Percentiles rank a stretch among this genome's conserved stretches.
phyloP scores from a whole-genome alignment of 2,329 filamentous ascomycete species.

The Aspergillus fijiensis region DNA sequence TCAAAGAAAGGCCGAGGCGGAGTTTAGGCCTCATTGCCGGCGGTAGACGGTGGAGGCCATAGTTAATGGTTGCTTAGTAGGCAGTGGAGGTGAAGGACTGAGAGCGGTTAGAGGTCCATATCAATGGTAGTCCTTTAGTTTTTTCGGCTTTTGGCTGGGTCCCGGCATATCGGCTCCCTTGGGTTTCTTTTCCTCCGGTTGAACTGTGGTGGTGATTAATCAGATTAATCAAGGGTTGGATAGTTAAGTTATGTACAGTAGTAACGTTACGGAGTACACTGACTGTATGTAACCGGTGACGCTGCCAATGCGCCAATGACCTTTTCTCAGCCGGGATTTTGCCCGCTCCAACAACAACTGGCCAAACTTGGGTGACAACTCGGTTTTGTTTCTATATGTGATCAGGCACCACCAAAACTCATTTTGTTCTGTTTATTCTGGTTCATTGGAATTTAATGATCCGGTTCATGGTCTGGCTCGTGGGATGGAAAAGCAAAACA shows the following conservation, averaged over 20 bases:
- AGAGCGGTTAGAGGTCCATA: no score
- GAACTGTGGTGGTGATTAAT: background rate
- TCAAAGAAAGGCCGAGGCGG: slow-evolving; percentile 6
- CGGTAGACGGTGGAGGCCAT: slow-evolving; percentile 8
- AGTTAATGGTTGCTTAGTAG: slow-evolving; percentile 5
- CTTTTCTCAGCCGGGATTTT: no score
- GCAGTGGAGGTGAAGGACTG: background rate
- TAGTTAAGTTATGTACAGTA: no score
- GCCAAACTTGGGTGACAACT: background rate
- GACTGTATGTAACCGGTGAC: background rate
- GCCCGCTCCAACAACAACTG: background rate
- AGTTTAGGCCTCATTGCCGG: slow-evolving; percentile 3
- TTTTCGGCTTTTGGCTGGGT: background rate
- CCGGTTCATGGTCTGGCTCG: background rate
- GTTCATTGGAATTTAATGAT: background rate
- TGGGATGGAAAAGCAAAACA: background rate
- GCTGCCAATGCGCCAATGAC: no score
- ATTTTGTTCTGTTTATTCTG: background rate
- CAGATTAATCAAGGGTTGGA: background rate
- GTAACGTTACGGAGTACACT: no score
- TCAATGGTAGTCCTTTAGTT: background rate
- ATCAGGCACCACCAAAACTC: background rate
- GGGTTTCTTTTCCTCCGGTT: no score
- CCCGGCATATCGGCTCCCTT: background rate
- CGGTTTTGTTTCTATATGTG: background rate